A percentile compares a stretch with the other conserved stretches of the same genome.
Conservation (phyloP, 2,329 filamentous ascomycete species). For the Curvularia sp. region DNA sequence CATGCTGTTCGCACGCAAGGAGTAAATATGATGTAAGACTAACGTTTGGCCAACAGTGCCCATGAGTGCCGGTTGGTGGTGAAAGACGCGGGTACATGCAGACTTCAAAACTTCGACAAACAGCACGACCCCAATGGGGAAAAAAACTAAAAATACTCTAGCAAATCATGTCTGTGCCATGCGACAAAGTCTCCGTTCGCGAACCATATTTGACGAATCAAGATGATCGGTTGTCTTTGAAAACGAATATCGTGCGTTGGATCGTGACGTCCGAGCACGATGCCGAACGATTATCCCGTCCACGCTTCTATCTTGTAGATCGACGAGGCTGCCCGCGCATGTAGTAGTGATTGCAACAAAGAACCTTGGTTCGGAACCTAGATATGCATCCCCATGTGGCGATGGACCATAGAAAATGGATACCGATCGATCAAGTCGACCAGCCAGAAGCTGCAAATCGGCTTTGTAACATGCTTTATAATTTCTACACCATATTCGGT, state of each 20-base stretch:
- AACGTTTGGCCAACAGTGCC: not conserved
- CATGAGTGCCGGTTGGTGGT: not conserved
- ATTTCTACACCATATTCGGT: not conserved
- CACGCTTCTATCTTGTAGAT: not conserved
- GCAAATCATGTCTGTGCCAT: slow-evolving; percentile 1
- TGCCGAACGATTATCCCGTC: not conserved
- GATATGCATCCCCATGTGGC: not conserved
- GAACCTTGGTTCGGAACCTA: not conserved
- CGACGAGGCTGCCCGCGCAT: not conserved
- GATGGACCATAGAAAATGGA: not conserved
- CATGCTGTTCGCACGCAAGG: not conserved
- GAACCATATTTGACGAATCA: not conserved
- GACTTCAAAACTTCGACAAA: not conserved
- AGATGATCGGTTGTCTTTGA: not conserved
- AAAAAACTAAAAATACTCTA: not conserved
- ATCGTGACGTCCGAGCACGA: not conserved
- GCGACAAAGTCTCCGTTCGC: not conserved
- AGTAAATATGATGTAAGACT: slow-evolving; percentile 2
- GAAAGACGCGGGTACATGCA: not conserved
- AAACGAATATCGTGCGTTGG: not conserved
- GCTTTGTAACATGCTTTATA: too few relatives aligned
- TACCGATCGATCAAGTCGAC: not conserved
- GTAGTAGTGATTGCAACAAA: not conserved
- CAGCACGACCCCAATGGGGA: not conserved
- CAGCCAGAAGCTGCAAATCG: not conserved